Evolutionary conservation across 2,329 filamentous ascomycete species (phyloP), one percentile per base, ranked within the genome.

Genomic region (Catunica adiposa): DNA sequence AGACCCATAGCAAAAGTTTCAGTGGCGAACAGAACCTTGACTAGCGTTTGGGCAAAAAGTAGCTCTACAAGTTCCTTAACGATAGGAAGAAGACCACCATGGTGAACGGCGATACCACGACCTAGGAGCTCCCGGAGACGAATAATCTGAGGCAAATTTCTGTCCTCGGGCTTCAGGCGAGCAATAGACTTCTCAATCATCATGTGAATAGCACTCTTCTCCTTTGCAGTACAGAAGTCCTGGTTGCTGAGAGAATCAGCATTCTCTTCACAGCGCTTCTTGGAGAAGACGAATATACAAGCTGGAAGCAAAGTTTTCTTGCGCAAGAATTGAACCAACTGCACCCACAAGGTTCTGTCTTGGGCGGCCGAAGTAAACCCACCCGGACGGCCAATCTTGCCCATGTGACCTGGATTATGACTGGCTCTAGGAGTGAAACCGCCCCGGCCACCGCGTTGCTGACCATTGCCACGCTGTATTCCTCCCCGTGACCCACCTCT

Each of bases 1-100:
- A 98, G 75, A 26, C 92, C 92, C 89, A 98, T 98, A 37, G 92
- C 92, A 67, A 98, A 98, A 0, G 92, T 98, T 67, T 98, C 92
- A 0, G 92, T 98, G 0, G 92, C 92, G 64, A 98, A 98, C 1
- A 98, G 77, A 2, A 98, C 86, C 69, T 98, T 98, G 58, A 98
- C 92, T 56, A 98, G 72, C 0, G 89, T 94, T 68, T 87, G 89
- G 0, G 92, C 90, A 63, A 98, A 98, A 15, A 98, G 70, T 54
- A 98, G 94, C 67, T 98, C 92, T 1, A 98, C 92, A 23, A 97
- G 80, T 67, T 98, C 92, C 68, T 98, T 98, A 62, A 97, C 89
- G 60, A 98, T 98, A 0, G 92, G 92, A 22, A 98, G 69, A 60
- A 98, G 74, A 37, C 92, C 92, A 60, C 92, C 90, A 65, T 98